Evolutionary conservation across 306 rosid genomes (phyloP).

Genomic region (Vicia faba): DNA sequence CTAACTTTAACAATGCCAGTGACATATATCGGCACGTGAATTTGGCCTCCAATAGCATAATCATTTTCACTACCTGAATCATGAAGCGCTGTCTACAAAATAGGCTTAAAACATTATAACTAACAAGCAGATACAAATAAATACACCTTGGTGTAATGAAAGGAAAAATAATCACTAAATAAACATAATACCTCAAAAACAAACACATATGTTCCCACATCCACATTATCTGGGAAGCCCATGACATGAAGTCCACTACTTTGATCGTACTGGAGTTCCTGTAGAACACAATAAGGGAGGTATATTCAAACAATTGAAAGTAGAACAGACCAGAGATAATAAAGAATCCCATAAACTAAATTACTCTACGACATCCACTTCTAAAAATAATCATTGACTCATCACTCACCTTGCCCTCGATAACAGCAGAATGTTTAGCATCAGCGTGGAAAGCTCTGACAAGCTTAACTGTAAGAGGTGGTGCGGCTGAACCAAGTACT

Average conservation of each 20-base stretch:
- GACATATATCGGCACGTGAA: slow-evolving; percentile 70
- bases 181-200: slow-evolving; percentile 75
- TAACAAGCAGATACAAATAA: slow-evolving; percentile 15
- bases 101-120: slow-evolving; percentile 30
- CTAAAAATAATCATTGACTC: slow-evolving; percentile 27
- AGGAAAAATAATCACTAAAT: slow-evolving; percentile 26
- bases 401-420: slow-evolving; percentile 61
- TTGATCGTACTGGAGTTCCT: slow-evolving; percentile 84
- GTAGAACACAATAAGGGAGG: slow-evolving; percentile 31
- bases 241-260: slow-evolving; percentile 64
- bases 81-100: slow-evolving; percentile 63
- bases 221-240: slow-evolving; percentile 62
- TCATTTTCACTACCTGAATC: slow-evolving; percentile 52
- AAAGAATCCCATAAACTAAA: slow-evolving; percentile 27
- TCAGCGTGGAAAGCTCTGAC: slow-evolving; percentile 63
- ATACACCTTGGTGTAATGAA: slow-evolving; percentile 28
- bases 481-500: slow-evolving; percentile 87
- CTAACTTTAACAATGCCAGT: slow-evolving; percentile 71
- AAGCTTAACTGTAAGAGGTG: slow-evolving; percentile 80
- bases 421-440: slow-evolving; percentile 58
- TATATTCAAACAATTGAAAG: slow-evolving; percentile 31
- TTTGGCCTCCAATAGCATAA: slow-evolving; percentile 82
- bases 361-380: slow-evolving; percentile 9
- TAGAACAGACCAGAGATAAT: slow-evolving; percentile 18
- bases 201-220: slow-evolving; percentile 73